Evolutionary conservation across 2,329 filamentous ascomycete genomes (phyloP).

Genomic region (Colletotrichum tofieldiae): DNA sequence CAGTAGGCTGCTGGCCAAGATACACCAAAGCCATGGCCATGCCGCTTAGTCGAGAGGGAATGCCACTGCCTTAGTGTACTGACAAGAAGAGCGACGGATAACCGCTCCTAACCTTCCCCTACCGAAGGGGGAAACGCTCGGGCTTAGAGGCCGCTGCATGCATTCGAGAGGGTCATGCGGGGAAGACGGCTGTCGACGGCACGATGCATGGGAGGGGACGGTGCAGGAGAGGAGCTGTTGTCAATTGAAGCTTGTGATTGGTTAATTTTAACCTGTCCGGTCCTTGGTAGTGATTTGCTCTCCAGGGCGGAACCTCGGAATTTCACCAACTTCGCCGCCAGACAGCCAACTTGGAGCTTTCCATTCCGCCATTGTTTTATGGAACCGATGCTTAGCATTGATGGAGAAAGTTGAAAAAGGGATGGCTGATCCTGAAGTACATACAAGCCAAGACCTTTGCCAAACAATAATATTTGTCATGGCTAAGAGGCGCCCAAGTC

Average conservation of each 20-base stretch:
- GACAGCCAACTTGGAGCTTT: neutral
- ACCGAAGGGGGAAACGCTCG: conserved; percentile 5
- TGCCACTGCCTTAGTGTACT: neutral
- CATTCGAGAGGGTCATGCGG: conserved; percentile 29
- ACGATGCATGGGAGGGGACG: neutral
- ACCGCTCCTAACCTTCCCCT: conserved; percentile 35
- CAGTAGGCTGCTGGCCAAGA: neutral
- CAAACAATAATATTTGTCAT: neutral
- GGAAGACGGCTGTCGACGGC: conserved; percentile 31
- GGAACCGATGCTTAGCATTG: neutral
- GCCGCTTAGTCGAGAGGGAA: neutral
- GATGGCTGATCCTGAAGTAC: neutral
- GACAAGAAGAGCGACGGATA: neutral
- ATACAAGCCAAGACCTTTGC: neutral
- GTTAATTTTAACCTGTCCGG: neutral
- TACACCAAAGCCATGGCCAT: neutral
- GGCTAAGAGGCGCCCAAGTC: neutral
- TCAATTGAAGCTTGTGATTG: neutral
- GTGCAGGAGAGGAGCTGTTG: neutral
- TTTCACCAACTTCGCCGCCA: neutral
- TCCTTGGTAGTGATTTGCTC: neutral
- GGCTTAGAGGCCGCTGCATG: neutral
- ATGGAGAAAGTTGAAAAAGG: neutral
- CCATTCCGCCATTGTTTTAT: neutral
- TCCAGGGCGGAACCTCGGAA: conserved; percentile 4